Percentiles rank a stretch among this genome's conserved stretches.
phyloP scores from a whole-genome alignment of 768 basidiomycete genomes.

The Trametes villosa region DNA sequence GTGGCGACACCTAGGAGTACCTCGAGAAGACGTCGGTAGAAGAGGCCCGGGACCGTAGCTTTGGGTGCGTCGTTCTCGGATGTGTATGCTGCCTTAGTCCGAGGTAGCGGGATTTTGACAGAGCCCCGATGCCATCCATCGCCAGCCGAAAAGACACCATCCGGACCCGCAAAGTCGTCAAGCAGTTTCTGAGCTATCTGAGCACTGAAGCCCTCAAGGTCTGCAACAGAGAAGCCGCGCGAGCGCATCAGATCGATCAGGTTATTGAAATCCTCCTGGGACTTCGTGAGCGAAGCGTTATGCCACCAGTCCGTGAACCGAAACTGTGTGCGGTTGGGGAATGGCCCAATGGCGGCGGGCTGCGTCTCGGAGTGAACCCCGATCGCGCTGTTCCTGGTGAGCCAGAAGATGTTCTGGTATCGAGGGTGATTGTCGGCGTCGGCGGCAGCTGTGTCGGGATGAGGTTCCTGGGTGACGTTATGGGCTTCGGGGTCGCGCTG shows the following conservation, averaged over 20 bases:
- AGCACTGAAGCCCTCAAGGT: not conserved
- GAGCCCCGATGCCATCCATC: slow-evolving; percentile 11
- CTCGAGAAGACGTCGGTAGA: slow-evolving; percentile 6
- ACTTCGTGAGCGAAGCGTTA: not conserved
- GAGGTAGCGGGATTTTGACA: slow-evolving; percentile 14
- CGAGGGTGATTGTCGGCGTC: too few relatives aligned
- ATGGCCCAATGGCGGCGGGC: not conserved
- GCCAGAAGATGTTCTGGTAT: too few relatives aligned
- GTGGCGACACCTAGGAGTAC: not conserved
- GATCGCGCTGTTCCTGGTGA: not conserved
- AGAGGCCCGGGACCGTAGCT: slow-evolving; percentile 1
- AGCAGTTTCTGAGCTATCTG: not conserved
- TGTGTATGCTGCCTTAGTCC: not conserved
- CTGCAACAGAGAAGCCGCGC: not conserved
- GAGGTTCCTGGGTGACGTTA: too few relatives aligned
- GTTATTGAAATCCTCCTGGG: not conserved
- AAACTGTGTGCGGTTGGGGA: not conserved
- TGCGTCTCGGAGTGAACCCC: not conserved
- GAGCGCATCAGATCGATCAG: not conserved
- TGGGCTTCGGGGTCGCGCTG: not conserved
- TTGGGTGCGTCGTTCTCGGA: slow-evolving; percentile 2
- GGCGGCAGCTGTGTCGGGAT: too few relatives aligned
- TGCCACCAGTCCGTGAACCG: not conserved
- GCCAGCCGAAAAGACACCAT: not conserved
- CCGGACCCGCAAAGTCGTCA: not conserved